Percentiles rank a stretch among this genome's conserved stretches.
Evolutionary conservation across 108 stramenopile species (phyloP).

Genomic region (Pseudonitzschia multistriata): DNA sequence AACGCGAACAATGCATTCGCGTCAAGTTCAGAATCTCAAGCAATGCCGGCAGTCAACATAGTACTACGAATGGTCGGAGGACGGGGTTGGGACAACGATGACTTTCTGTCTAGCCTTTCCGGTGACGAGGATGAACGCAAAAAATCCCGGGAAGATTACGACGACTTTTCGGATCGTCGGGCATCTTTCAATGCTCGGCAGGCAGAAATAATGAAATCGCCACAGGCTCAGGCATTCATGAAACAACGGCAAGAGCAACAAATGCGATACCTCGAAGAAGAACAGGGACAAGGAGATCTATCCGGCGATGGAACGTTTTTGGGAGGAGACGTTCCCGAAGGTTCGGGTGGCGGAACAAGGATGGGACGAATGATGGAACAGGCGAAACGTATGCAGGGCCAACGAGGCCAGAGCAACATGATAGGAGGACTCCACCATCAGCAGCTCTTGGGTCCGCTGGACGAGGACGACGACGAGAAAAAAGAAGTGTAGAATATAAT

Average conservation of each 20-base stretch:
- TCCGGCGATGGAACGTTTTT: conserved; percentile 2
- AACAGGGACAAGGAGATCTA: neutral
- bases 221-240: conserved; percentile 26
- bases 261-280: neutral
- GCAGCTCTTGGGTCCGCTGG: conserved; percentile 22
- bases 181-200: conserved; percentile 19
- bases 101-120: conserved; percentile 19
- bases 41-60: neutral
- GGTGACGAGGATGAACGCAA: conserved; percentile 18
- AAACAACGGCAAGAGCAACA: conserved; percentile 21
- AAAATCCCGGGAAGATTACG: conserved; percentile 20
- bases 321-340: conserved; percentile 1
- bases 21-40: neutral
- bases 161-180: conserved; percentile 27
- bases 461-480: conserved; percentile 27
- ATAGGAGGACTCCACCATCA: conserved; percentile 21
- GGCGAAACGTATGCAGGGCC: conserved; percentile 26
- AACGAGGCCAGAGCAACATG: conserved; percentile 8
- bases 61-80: conserved; percentile 18
- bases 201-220: conserved; percentile 23
- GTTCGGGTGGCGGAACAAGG: conserved; percentile 29
- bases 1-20: neutral
- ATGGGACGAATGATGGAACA: conserved; percentile 37
- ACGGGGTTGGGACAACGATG: conserved; percentile 36
- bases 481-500: neutral